These are phyloP conservation scores for Alternaria dauci DNA, from an alignment of 2,329 filamentous ascomycete genomes.

Conservation along the genomic window DNA sequence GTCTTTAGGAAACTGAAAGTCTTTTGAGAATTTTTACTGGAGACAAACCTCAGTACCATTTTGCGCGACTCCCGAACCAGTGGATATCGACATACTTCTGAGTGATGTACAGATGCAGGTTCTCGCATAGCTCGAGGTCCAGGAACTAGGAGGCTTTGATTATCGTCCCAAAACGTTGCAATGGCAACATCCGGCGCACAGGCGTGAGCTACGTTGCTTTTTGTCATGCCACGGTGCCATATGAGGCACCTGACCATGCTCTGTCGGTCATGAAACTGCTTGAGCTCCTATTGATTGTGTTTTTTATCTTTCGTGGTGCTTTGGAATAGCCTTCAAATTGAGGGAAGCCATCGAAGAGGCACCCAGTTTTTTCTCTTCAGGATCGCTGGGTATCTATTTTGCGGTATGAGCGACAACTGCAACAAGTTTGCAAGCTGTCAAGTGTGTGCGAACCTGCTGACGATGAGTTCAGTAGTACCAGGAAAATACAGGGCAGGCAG, in stretches of 20 bases:
- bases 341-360: not conserved
- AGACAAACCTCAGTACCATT: not conserved
- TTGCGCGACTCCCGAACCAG: not conserved
- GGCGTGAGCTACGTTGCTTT: not conserved
- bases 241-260: not conserved
- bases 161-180: not conserved
- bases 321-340: not conserved
- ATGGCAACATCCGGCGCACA: not conserved
- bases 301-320: not conserved
- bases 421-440: not conserved
- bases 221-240: not conserved
- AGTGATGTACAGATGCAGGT: not conserved
- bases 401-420: not conserved
- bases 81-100: not conserved
- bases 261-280: not conserved
- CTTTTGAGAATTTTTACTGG: not conserved
- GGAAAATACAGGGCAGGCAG: too few species aligned
- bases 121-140: not conserved
- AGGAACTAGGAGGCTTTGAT: not conserved
- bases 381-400: not conserved
- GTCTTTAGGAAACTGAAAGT: not conserved
- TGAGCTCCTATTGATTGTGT: not conserved
- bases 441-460: not conserved
- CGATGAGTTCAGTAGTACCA: not conserved
- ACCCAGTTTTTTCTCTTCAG: not conserved